Conservation (phyloP, 768 basidiomycete species). For the Sutorius australiensis region DNA sequence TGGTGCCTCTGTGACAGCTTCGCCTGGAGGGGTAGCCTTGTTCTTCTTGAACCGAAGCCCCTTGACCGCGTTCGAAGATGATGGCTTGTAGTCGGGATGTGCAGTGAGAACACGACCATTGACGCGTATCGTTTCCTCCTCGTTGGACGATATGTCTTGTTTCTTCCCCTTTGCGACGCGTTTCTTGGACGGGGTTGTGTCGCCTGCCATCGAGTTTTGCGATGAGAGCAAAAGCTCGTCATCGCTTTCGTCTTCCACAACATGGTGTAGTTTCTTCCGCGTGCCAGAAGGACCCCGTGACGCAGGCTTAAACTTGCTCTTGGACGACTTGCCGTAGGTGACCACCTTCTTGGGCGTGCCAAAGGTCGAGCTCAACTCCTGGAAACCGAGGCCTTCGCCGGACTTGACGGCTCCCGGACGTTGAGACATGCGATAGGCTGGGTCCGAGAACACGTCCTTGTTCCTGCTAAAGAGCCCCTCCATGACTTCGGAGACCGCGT, state of each 20-base stretch:
- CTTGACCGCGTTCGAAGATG: slow-evolving; percentile 2
- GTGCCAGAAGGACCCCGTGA: background rate
- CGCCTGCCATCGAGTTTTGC: slow-evolving; percentile 13
- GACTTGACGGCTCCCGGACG: slow-evolving; percentile 24
- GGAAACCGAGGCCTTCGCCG: slow-evolving; percentile 26
- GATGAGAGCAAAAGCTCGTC: slow-evolving; percentile 30
- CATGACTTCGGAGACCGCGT: slow-evolving; percentile 13
- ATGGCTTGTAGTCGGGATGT: slow-evolving; percentile 26
- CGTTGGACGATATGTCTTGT: background rate
- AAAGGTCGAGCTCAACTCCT: slow-evolving; percentile 24
- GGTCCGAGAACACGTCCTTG: slow-evolving; percentile 13
- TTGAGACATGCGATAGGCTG: slow-evolving; percentile 17
- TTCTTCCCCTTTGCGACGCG: slow-evolving; percentile 12
- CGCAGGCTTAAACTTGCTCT: slow-evolving; percentile 10
- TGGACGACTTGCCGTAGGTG: slow-evolving; percentile 1
- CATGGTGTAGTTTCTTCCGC: background rate
- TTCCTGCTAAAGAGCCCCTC: slow-evolving; percentile 11
- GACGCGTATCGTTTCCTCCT: slow-evolving; percentile 13
- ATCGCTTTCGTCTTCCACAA: slow-evolving; percentile 21
- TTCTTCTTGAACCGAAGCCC: slow-evolving; percentile 36
- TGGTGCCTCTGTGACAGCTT: slow-evolving; percentile 1
- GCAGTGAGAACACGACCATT: slow-evolving; percentile 13
- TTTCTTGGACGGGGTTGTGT: slow-evolving; percentile 12
- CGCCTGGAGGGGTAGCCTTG: slow-evolving; percentile 11
- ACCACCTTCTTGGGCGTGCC: slow-evolving; percentile 1